These are phyloP conservation scores for Mortierella sp. DNA, from an alignment of 371 early-diverging fungal genomes.

Conservation along the genomic window DNA sequence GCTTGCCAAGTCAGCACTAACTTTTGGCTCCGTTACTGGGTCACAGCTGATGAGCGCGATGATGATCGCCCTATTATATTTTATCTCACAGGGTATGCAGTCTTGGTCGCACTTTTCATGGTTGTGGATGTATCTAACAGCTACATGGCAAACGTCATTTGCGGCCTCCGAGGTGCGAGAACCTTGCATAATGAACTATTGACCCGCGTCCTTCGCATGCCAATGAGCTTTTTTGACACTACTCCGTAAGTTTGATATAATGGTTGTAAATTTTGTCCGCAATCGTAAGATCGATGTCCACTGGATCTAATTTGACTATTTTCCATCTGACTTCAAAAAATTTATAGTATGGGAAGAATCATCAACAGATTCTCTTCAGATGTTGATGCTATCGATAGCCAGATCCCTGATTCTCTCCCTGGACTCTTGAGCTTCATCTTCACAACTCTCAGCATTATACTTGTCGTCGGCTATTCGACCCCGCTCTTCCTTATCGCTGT, in stretches of 20 bases:
- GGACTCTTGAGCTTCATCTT: constrained; percentile 60
- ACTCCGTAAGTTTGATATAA: constrained; percentile 76
- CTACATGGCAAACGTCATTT: constrained; percentile 49
- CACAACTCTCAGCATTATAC: constrained; percentile 22
- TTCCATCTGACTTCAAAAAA: background rate
- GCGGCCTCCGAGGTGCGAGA: constrained; percentile 58
- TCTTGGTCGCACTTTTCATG: constrained; percentile 55
- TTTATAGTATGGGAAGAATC: constrained; percentile 74
- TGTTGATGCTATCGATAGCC: constrained; percentile 72
- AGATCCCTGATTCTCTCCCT: constrained; percentile 58
- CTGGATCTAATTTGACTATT: background rate
- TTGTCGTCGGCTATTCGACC: constrained; percentile 43
- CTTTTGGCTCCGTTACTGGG: constrained; percentile 83
- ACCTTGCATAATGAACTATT: constrained; percentile 80
- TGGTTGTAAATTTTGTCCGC: constrained; percentile 34
- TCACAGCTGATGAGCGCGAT: constrained; percentile 58
- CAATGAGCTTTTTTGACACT: constrained; percentile 84
- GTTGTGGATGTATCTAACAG: constrained; percentile 58
- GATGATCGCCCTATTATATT: constrained; percentile 27
- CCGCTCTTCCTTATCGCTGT: constrained; percentile 40
- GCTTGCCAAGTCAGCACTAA: constrained; percentile 41
- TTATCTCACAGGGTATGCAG: constrained; percentile 58
- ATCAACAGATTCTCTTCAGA: constrained; percentile 82
- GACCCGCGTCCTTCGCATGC: constrained; percentile 73
- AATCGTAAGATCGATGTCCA: too few species aligned